Conservation (phyloP, 1,284 basidiomycete genomes). For the Tilletia indica region DNA sequence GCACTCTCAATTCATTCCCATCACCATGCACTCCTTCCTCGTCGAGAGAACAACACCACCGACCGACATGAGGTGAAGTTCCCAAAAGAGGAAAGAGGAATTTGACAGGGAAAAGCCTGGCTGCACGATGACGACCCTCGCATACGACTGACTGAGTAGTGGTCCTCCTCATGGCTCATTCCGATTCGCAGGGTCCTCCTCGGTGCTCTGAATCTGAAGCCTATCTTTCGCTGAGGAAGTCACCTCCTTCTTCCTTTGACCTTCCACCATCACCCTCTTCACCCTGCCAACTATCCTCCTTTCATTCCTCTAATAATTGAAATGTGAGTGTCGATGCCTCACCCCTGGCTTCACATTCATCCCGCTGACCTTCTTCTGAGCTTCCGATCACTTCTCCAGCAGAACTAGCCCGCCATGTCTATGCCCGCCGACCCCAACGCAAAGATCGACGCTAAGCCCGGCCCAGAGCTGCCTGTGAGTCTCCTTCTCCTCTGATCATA, state of each 20-base stretch:
- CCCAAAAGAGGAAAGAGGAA: neutral
- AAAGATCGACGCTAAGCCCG: conserved; percentile 17
- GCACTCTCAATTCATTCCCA: too few species aligned
- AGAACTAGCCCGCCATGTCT: conserved; percentile 17
- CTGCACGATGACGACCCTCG: conserved; percentile 3
- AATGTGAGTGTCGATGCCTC: neutral
- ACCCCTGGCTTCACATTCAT: neutral
- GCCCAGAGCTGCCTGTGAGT: conserved; percentile 15
- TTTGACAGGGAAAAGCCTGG: neutral
- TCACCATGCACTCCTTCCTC: too few species aligned
- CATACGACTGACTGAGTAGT: neutral
- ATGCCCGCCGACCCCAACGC: conserved; percentile 18
- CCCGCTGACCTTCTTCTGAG: neutral
- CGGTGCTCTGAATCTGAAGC: too few species aligned
- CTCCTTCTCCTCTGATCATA: too few species aligned
- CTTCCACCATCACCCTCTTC: neutral
- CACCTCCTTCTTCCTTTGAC: neutral
- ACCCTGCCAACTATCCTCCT: neutral
- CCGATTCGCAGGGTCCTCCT: too few species aligned
- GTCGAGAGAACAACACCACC: too few species aligned
- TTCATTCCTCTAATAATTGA: neutral
- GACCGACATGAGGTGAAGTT: too few species aligned
- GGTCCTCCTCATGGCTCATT: too few species aligned
- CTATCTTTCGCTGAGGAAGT: neutral
- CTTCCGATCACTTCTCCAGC: neutral